These are phyloP conservation scores for Neonectria coccinea DNA, from an alignment of 2,329 filamentous ascomycete genomes.

Conservation along the genomic window DNA sequence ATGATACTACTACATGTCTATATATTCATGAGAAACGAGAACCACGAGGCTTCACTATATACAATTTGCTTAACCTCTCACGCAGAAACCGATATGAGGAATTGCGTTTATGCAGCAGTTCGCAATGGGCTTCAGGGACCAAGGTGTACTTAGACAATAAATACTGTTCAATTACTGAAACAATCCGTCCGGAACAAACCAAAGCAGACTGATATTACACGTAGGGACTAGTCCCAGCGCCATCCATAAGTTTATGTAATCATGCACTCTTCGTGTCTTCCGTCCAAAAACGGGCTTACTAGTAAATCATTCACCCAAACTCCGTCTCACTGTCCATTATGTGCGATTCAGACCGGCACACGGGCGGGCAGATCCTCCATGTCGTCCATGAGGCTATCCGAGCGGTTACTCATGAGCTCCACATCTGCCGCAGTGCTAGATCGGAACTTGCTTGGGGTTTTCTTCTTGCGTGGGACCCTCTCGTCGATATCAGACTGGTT, in stretches of 20 bases:
- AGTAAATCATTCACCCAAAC: slow-evolving; percentile 1
- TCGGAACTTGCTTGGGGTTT: slow-evolving; percentile 47
- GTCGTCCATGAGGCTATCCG: slow-evolving; percentile 56
- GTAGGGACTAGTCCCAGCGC: slow-evolving; percentile 9
- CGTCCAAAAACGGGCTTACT: slow-evolving; percentile 2
- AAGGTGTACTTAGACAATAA: background rate
- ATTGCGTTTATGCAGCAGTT: background rate
- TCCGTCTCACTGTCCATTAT: background rate
- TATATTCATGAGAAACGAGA: slow-evolving; percentile 24
- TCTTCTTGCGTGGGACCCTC: slow-evolving; percentile 42
- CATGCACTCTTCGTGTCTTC: slow-evolving; percentile 14
- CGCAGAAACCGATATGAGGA: background rate
- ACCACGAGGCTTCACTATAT: slow-evolving; percentile 13
- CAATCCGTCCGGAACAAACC: slow-evolving; percentile 14
- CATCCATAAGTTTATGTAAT: slow-evolving; percentile 24
- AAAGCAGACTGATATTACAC: slow-evolving; percentile 31
- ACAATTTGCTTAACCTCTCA: background rate
- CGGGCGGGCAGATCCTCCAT: slow-evolving; percentile 58
- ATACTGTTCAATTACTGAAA: slow-evolving; percentile 1
- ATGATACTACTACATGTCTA: background rate
- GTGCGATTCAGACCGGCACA: slow-evolving; percentile 26
- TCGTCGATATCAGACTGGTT: slow-evolving; percentile 46
- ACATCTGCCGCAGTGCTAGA: slow-evolving; percentile 31
- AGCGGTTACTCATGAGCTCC: slow-evolving; percentile 36
- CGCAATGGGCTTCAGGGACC: background rate